These are phyloP conservation scores for Nicotiana attenuata DNA, from an alignment of 257 asterid genomes.

Conservation along the genomic window DNA sequence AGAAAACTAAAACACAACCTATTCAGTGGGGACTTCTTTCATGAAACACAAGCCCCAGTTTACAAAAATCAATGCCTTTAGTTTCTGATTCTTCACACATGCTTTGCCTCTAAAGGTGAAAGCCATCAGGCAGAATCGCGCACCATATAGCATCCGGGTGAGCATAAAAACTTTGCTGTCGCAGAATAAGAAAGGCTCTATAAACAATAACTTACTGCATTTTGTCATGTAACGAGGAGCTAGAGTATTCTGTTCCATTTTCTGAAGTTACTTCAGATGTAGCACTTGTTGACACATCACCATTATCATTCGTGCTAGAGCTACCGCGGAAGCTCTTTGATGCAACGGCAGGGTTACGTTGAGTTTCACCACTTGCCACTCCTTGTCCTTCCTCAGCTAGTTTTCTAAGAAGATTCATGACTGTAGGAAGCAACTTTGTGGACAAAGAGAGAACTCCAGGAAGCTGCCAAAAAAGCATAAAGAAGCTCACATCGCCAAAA, in stretches of 20 bases:
- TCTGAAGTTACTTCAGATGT: constrained; percentile 62
- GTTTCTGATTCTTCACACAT: constrained; percentile 13
- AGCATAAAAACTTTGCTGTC: constrained; percentile 13
- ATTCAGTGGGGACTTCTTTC: constrained; percentile 27
- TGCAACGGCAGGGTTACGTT: constrained; percentile 42
- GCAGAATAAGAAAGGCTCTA: background rate
- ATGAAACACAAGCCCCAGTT: constrained; percentile 21
- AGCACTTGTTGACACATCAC: constrained; percentile 52
- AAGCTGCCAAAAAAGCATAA: constrained; percentile 40
- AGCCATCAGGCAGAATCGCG: constrained; percentile 18
- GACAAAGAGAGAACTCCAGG: constrained; percentile 86
- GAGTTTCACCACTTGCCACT: constrained; percentile 38
- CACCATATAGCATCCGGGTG: constrained; percentile 17
- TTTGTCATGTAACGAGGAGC: constrained; percentile 41
- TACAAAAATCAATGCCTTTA: constrained; percentile 33
- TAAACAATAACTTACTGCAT: constrained; percentile 22
- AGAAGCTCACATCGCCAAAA: constrained; percentile 4
- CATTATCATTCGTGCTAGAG: constrained; percentile 25
- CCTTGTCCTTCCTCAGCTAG: constrained; percentile 86
- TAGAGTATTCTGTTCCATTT: constrained; percentile 56
- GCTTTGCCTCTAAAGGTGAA: constrained; percentile 15
- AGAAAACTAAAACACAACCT: constrained; percentile 12
- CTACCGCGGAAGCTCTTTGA: constrained; percentile 37
- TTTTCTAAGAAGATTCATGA: constrained; percentile 76
- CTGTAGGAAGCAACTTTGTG: constrained; percentile 80